phyloP scores from a whole-genome alignment of 2,329 filamentous ascomycete species.

The Aspergillus brunneoviolaceus region DNA sequence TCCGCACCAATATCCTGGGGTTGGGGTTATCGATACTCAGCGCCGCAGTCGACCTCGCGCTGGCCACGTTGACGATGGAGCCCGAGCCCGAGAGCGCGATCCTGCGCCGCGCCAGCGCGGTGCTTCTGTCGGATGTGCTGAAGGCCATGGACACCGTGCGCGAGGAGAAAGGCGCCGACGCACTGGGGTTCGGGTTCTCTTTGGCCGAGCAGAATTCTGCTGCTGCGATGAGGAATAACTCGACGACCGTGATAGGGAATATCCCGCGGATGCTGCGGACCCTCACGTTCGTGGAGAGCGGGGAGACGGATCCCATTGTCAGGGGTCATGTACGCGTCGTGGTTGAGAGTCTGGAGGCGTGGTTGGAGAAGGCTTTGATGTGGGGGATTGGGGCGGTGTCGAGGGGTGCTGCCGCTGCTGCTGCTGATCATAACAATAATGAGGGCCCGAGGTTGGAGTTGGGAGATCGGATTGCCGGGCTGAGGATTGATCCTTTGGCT shows the following conservation, averaged over 20 bases:
- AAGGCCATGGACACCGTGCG: slow-evolving; percentile 40
- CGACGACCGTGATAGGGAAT: slow-evolving; percentile 34
- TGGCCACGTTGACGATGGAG: slow-evolving; percentile 42
- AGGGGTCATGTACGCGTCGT: slow-evolving; percentile 41
- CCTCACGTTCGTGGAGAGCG: slow-evolving; percentile 38
- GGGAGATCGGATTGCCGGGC: slow-evolving; percentile 40
- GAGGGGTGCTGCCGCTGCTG: slow-evolving; percentile 4
- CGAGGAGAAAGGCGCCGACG: slow-evolving; percentile 28
- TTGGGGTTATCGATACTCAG: slow-evolving; percentile 36
- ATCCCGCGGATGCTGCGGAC: slow-evolving; percentile 41
- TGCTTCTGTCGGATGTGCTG: slow-evolving; percentile 43
- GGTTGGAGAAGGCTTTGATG: slow-evolving; percentile 44
- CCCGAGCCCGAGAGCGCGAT: slow-evolving; percentile 39
- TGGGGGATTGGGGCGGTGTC: slow-evolving; percentile 35
- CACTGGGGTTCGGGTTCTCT: slow-evolving; percentile 44
- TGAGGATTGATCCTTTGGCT: slow-evolving; percentile 37
- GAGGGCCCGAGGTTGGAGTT: slow-evolving; percentile 32
- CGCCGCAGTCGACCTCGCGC: slow-evolving; percentile 41
- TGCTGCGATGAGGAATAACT: slow-evolving; percentile 6
- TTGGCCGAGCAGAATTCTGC: slow-evolving; percentile 23
- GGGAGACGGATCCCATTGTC: slow-evolving; percentile 40
- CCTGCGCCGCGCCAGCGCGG: slow-evolving; percentile 41
- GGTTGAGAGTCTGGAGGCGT: slow-evolving; percentile 44
- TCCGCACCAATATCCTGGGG: slow-evolving; percentile 42
- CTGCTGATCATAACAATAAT: slow-evolving; percentile 6